phyloP scores from a whole-genome alignment of 2,329 filamentous ascomycete genomes.

The Colletotrichum sp. region DNA sequence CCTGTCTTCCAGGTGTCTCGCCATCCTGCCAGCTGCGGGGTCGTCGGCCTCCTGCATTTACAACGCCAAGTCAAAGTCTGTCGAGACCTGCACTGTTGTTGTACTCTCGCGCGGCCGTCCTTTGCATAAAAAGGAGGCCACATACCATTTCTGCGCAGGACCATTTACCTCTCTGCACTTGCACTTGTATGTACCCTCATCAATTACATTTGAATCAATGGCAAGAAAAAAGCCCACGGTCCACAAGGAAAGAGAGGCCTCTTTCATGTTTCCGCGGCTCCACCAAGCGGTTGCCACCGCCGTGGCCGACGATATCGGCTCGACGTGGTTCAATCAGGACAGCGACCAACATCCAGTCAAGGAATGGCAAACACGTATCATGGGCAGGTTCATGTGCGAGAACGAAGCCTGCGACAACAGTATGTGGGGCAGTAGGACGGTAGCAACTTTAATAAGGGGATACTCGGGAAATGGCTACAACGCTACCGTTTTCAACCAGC shows the following conservation, averaged over 20 bases:
- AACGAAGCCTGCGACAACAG: constrained; percentile 25
- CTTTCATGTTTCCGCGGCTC: not conserved
- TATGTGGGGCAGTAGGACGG: constrained; percentile 36
- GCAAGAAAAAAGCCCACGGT: not conserved
- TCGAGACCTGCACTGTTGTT: not conserved
- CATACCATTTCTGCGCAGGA: fast-evolving
- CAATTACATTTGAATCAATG: not conserved
- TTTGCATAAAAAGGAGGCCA: not conserved
- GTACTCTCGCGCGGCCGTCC: not conserved
- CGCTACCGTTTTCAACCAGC: constrained; percentile 40
- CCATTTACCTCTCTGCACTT: not conserved
- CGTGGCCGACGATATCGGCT: not conserved
- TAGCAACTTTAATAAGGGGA: constrained; percentile 37
- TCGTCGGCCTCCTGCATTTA: not conserved
- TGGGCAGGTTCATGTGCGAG: constrained; percentile 36
- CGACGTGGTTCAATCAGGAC: constrained; percentile 28
- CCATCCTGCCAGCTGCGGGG: not conserved
- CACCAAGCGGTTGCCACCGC: constrained; percentile 6
- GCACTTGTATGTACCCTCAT: not conserved
- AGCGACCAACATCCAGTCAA: constrained; percentile 17
- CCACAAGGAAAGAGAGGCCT: not conserved
- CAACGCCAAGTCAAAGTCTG: not conserved
- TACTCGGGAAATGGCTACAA: constrained; percentile 36
- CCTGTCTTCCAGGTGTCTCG: not conserved
- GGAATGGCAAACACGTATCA: constrained; percentile 31